Conservation (phyloP, 148 eudicot genomes). For the Chenopodium formosanum region DNA sequence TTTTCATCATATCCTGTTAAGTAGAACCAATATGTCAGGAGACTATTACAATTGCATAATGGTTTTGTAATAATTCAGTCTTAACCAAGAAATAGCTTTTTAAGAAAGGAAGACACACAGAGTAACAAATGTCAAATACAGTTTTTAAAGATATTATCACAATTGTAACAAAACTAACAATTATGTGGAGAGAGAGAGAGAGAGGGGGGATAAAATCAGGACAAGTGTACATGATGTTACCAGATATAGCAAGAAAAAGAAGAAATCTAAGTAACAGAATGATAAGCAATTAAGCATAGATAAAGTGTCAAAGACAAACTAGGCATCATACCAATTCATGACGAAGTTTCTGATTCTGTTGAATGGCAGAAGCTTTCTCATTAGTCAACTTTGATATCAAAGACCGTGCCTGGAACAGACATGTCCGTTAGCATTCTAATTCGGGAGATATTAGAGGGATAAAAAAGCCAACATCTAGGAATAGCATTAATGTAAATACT, state of each 20-base stretch:
- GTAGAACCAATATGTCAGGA: constrained; percentile 4
- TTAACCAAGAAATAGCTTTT: neutral
- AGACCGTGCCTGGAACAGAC: constrained; percentile 43
- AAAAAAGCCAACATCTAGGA: neutral
- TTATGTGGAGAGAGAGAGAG: neutral
- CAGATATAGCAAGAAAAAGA: constrained; percentile 6
- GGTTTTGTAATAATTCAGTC: neutral
- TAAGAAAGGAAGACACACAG: too few species aligned
- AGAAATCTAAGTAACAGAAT: neutral
- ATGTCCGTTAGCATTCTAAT: neutral
- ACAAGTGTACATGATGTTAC: neutral
- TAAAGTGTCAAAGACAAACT: neutral
- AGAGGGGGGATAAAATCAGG: neutral
- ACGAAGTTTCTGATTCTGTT: constrained; percentile 71
- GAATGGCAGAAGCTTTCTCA: constrained; percentile 69
- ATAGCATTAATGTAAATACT: neutral
- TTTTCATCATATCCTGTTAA: constrained; percentile 40
- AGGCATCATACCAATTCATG: constrained; percentile 54
- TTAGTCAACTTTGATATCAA: constrained; percentile 69
- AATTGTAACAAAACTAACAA: neutral
- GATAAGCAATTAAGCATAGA: neutral
- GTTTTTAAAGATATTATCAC: too few species aligned
- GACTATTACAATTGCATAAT: neutral
- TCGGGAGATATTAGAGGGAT: neutral
- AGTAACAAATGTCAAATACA: neutral